phyloP scores from a whole-genome alignment of 2,329 filamentous ascomycete species.

The Pezicula radicicola region DNA sequence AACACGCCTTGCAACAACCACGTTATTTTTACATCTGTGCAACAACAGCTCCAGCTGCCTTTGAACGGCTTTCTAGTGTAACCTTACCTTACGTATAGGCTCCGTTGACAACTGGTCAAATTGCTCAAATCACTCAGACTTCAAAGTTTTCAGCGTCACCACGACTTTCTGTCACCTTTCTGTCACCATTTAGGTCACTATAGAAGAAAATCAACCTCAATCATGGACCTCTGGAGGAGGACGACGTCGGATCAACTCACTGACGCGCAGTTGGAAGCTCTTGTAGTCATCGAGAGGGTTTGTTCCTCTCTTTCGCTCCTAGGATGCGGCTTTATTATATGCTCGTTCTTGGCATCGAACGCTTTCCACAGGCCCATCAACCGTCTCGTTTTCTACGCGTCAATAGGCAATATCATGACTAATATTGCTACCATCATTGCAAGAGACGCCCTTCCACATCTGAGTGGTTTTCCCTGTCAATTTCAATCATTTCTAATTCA shows the following conservation, averaged over 20 bases:
- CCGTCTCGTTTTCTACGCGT: constrained; percentile 78
- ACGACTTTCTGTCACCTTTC: no score
- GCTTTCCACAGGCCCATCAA: constrained; percentile 86
- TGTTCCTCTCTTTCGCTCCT: constrained; percentile 69
- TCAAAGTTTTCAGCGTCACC: no score
- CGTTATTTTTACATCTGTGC: no score
- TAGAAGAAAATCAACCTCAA: no score
- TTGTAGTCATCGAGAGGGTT: constrained; percentile 63
- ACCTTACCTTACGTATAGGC: no score
- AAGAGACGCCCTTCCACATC: constrained; percentile 48
- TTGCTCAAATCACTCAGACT: no score
- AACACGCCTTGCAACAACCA: no score
- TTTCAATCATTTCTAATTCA: constrained; percentile 79
- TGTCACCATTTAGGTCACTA: no score
- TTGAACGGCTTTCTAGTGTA: no score
- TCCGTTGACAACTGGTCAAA: no score
- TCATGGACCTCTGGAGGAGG: not conserved
- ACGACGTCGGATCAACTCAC: constrained; percentile 11
- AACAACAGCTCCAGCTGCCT: no score
- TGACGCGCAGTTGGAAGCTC: constrained; percentile 1
- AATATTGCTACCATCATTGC: constrained; percentile 77
- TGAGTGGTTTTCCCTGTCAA: constrained; percentile 46
- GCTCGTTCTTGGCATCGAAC: constrained; percentile 54
- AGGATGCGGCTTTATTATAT: constrained; percentile 69
- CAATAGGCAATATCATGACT: constrained; percentile 75